Evolutionary conservation across 176 grass and related monocot genomes (phyloP), one percentile per base, ranked within the genome.

Genomic region (Cenchrus americanus): DNA sequence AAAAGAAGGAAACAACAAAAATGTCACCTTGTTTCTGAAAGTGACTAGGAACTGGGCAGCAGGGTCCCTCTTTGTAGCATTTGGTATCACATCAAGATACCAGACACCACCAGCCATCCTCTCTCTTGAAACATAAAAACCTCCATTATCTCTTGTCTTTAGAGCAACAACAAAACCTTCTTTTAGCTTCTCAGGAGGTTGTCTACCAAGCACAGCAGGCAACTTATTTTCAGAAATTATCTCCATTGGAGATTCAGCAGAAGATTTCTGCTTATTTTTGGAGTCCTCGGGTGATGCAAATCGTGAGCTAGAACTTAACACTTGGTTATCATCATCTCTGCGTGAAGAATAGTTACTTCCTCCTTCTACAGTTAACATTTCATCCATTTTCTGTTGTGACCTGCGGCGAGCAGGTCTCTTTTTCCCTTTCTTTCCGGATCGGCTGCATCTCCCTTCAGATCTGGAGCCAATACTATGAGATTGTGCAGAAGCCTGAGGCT

Each of bases 401-500:
- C 91, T 90, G 51, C 91, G 91, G 37, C 87, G 93, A 69, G 93
- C 91, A 66, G 93, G 91, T 84, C 96, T 93, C 89, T 93, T 98
- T 92, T 95, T 98, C 68, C 96, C 93, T 87, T 98, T 98, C 87
- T 95, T 98, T 78, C 87, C 87, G 84, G 93, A 95, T 82, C 85
- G 73, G 61, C 96, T 92, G 19, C 84, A 84, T 64, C 87, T 89
- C 53, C 96, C 96, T 92, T 98, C 96, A 83, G 91, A 88, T 93
- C 83, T 89, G 19, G 89, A 93, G 19, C 69, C 89, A 54, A 92
- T 57, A 77, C 57, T 85, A 61, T 92, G 87, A 78, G 85, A 87
- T 22, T 77, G 62, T 37, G 49, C 91, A 83, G 96, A 95, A 83
- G 83, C 81, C 62, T 98, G 90, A 88, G 90, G 82, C 21, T 91